Base-by-base conservation (phyloP, 306 rosid species). In the Malus asiatica region DNA sequence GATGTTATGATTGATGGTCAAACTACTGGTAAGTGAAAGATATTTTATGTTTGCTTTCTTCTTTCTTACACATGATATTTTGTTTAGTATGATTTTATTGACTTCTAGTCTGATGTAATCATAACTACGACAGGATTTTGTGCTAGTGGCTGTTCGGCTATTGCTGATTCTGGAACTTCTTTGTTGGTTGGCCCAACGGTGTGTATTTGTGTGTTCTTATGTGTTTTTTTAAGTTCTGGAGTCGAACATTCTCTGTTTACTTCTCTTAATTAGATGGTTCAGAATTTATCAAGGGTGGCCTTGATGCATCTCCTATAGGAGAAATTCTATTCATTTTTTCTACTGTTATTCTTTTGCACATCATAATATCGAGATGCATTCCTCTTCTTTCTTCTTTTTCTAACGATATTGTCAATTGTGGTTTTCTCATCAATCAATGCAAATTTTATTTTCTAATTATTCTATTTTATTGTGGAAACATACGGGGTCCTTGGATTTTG, bases 121-220 rank as follows among this genome's bases (percentile, higher is more conserved):
- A 30, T 78, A 23, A 57, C 15, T 71, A 8, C 80, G 70, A 63
- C 89, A 93, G 98, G 92, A 61, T 86, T 91, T 72, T 93, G 97
- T 84, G 84, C 87, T 2, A 67, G 79, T 51, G 91, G 93, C 60
- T 93, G 97, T 86, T 79, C 96, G 11, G 96, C 97, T 19, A 88
- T 93, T 67, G 89, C 96, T 59, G 97, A 93, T 82, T 93, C 97
- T 35, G 96, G 97, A 75, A 93, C 97, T 72, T 91, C 98, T 40
- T 77, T 91, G 76, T 80, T 91, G 81, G 98, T 92, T 45, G 97
- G 98, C 72, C 91, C 91, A 29, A 87, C 88, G 87, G 90, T 86
- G 70, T 11, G 85, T 60, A 32, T 53, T 32, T 76, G 32, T 22
- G 60, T 74, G 27, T 57, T 23, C 13, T 1, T 27, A 6, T 61